These are phyloP conservation scores for Camptophora hylomeconis DNA, from an alignment of 2,329 filamentous ascomycete species.

Conservation along the genomic window DNA sequence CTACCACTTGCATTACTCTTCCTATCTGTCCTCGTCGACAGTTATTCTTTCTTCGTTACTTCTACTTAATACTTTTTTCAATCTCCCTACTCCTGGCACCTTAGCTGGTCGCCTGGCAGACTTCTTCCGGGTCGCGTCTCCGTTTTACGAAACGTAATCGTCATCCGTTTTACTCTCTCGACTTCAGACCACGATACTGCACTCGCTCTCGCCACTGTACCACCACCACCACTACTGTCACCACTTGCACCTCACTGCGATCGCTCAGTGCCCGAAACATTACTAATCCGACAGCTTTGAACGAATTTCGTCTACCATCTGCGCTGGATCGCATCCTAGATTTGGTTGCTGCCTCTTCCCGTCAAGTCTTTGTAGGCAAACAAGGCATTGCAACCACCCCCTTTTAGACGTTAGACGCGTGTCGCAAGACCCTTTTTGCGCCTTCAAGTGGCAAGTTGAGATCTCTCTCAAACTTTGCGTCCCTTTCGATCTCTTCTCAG, in stretches of 20 bases:
- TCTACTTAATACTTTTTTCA: slow-evolving; percentile 2
- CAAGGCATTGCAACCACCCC: background rate
- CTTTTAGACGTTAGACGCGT: background rate
- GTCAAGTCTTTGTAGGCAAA: no score
- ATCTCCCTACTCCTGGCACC: slow-evolving; percentile 4
- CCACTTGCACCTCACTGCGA: slow-evolving; percentile 13
- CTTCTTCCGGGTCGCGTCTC: slow-evolving; percentile 3
- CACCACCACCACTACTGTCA: slow-evolving; percentile 13
- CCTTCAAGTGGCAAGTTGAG: slow-evolving; percentile 1
- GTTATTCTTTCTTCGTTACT: slow-evolving; percentile 4
- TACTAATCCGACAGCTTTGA: no score
- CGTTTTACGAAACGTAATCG: slow-evolving; percentile 4
- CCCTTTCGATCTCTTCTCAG: no score
- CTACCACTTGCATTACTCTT: slow-evolving; percentile 9
- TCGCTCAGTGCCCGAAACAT: no score
- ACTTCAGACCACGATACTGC: slow-evolving; percentile 7
- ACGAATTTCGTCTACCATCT: no score
- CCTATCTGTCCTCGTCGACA: slow-evolving; percentile 7
- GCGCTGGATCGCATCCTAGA: no score
- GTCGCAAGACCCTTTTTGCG: background rate
- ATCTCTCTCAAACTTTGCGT: slow-evolving; percentile 1
- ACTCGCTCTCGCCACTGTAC: slow-evolving; percentile 3
- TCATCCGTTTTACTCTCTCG: slow-evolving; percentile 8
- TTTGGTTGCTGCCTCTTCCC: no score
- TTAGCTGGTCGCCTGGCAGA: slow-evolving; percentile 5